A percentile compares a stretch with the other conserved stretches of the same genome.
Conservation (phyloP, 2,329 filamentous ascomycete genomes). For the Dryadomyces quercivorus region DNA sequence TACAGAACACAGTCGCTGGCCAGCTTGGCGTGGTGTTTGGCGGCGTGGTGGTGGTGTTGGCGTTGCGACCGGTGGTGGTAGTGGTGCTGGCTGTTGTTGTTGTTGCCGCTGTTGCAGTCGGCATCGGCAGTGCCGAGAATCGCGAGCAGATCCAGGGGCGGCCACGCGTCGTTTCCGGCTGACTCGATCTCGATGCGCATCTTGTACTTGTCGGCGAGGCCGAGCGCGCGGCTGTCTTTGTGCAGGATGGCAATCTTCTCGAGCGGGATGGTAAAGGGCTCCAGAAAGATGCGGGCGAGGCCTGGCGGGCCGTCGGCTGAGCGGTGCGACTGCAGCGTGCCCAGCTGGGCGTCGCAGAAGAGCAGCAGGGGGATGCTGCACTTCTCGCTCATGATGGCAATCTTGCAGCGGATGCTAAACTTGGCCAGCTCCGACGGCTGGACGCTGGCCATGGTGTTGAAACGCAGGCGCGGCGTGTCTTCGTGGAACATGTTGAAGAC, state of each 20-base stretch:
- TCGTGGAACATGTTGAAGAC: constrained; percentile 40
- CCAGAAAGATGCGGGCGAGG: constrained; percentile 35
- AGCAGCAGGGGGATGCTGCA: constrained; percentile 28
- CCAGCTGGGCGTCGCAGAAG: constrained; percentile 41
- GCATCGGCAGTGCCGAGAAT: neutral
- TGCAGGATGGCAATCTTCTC: constrained; percentile 38
- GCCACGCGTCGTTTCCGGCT: constrained; percentile 36
- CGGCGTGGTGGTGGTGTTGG: too few species aligned
- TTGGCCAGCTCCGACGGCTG: constrained; percentile 22
- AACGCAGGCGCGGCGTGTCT: constrained; percentile 27
- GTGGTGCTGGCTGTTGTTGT: neutral
- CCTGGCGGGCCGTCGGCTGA: constrained; percentile 32
- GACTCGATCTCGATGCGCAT: constrained; percentile 41
- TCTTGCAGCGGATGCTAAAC: constrained; percentile 28
- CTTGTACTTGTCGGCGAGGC: constrained; percentile 36
- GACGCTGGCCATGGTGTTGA: constrained; percentile 21
- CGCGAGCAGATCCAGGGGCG: constrained; percentile 31
- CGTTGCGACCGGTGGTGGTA: constrained; percentile 18
- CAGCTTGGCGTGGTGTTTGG: constrained; percentile 3
- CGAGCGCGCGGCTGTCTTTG: constrained; percentile 32
- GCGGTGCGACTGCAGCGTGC: constrained; percentile 37
- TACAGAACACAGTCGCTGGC: constrained; percentile 19
- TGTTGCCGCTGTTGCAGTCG: neutral
- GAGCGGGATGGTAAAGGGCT: constrained; percentile 39
- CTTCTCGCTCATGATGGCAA: constrained; percentile 26